These are phyloP conservation scores for Ichthyophthirius multifiliis DNA, from an alignment of 169 alveolate species.

Conservation along the genomic window DNA sequence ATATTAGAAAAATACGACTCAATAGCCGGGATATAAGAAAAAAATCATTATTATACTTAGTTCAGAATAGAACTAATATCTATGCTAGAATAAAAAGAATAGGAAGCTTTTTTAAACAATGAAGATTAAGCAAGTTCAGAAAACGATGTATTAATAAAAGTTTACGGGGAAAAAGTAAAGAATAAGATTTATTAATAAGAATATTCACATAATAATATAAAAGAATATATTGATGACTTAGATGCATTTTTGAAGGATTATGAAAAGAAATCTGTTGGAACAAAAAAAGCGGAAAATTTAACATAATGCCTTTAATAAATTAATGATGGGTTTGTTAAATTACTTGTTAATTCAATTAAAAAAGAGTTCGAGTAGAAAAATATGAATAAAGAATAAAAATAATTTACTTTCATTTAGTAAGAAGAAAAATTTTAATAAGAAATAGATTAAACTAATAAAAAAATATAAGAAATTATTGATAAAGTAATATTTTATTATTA, in stretches of 20 bases:
- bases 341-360: not conserved
- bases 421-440: no score
- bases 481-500: no score
- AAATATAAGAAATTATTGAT: no score
- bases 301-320: not conserved
- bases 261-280: not conserved
- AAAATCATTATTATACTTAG: not conserved
- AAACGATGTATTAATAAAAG: not conserved
- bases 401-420: no score
- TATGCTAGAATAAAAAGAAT: not conserved
- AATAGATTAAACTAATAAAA: no score
- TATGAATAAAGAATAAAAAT: no score
- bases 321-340: not conserved
- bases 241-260: not conserved
- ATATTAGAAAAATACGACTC: slow-evolving; percentile 14
- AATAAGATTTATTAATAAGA: not conserved
- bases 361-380: not conserved
- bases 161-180: not conserved
- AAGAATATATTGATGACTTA: not conserved
- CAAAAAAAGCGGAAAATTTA: not conserved
- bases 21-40: slow-evolving; percentile 27
- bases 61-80: not conserved
- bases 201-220: not conserved
- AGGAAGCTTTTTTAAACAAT: not conserved
- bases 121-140: not conserved